These are phyloP conservation scores for Cenococcum geophilum DNA, from an alignment of 495 filamentous ascomycete species.

Conservation along the genomic window DNA sequence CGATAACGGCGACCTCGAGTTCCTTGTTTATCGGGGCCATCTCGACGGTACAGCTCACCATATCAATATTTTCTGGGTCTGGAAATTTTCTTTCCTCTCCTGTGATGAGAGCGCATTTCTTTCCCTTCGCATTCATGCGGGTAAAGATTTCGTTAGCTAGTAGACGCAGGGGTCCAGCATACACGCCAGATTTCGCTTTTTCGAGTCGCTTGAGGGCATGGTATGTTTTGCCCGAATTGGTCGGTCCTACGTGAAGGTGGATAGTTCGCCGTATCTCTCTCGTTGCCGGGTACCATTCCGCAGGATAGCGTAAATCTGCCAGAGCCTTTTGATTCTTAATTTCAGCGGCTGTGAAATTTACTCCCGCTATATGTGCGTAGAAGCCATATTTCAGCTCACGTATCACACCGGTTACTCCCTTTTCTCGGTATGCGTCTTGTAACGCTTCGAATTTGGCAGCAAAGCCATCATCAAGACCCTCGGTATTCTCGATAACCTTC, in stretches of 20 bases:
- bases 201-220: slow-evolving; percentile 85
- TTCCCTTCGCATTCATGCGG: slow-evolving; percentile 69
- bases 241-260: slow-evolving; percentile 93
- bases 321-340: slow-evolving; percentile 56
- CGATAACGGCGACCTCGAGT: slow-evolving; percentile 89
- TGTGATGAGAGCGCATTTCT: slow-evolving; percentile 72
- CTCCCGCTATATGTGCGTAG: slow-evolving; percentile 47
- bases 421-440: background rate
- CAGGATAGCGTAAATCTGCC: slow-evolving; percentile 75
- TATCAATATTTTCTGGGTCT: slow-evolving; percentile 39
- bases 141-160: slow-evolving; percentile 90
- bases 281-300: slow-evolving; percentile 85
- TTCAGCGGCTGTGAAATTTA: slow-evolving; percentile 45
- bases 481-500: slow-evolving; percentile 4
- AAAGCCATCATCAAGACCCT: background rate
- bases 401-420: background rate
- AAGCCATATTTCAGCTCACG: slow-evolving; percentile 54
- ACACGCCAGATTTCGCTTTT: slow-evolving; percentile 67
- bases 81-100: slow-evolving; percentile 76
- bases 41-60: slow-evolving; percentile 89
- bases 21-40: slow-evolving; percentile 70
- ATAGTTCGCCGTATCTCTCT: slow-evolving; percentile 72
- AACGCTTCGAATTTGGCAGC: slow-evolving; percentile 6
- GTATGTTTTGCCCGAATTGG: slow-evolving; percentile 98
- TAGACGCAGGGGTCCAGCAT: slow-evolving; percentile 83